These are phyloP conservation scores for Boletus huronensis DNA, from an alignment of 768 basidiomycete species.

Conservation along the genomic window DNA sequence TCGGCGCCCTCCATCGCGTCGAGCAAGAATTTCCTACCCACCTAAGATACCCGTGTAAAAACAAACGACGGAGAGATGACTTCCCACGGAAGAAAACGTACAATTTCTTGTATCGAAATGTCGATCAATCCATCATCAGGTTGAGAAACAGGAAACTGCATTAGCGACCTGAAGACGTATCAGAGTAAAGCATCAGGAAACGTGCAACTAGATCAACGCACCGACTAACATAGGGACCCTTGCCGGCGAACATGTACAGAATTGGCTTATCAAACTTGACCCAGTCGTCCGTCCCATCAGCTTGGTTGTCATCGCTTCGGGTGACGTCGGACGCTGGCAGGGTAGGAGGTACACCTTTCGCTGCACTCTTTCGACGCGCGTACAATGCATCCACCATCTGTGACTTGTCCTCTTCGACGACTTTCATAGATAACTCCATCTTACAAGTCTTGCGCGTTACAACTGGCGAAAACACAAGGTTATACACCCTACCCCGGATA, in stretches of 20 bases:
- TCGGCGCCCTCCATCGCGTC: slow-evolving; percentile 58
- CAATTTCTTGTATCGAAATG: slow-evolving; percentile 60
- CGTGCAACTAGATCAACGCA: slow-evolving; percentile 23
- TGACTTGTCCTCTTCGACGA: slow-evolving; percentile 64
- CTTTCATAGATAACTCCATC: slow-evolving; percentile 66
- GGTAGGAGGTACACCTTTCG: slow-evolving; percentile 9
- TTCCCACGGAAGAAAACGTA: slow-evolving; percentile 28
- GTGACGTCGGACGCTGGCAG: slow-evolving; percentile 12
- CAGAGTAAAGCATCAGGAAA: not conserved
- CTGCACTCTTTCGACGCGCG: slow-evolving; percentile 33
- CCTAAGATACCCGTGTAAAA: slow-evolving; percentile 15
- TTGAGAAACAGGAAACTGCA: slow-evolving; percentile 81
- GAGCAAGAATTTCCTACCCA: slow-evolving; percentile 46
- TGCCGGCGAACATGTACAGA: slow-evolving; percentile 70
- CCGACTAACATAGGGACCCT: slow-evolving; percentile 74
- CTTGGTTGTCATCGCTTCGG: slow-evolving; percentile 10
- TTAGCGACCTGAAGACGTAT: slow-evolving; percentile 50
- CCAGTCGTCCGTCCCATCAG: slow-evolving; percentile 51
- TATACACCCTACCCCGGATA: not conserved
- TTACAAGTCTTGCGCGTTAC: slow-evolving; percentile 61
- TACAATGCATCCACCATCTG: slow-evolving; percentile 59
- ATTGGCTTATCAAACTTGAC: slow-evolving; percentile 64
- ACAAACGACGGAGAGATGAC: not conserved
- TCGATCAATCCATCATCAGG: slow-evolving; percentile 81
- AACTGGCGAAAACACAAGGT: slow-evolving; percentile 38